Conservation (phyloP, 768 basidiomycete species). For the Lactarius psammicola region DNA sequence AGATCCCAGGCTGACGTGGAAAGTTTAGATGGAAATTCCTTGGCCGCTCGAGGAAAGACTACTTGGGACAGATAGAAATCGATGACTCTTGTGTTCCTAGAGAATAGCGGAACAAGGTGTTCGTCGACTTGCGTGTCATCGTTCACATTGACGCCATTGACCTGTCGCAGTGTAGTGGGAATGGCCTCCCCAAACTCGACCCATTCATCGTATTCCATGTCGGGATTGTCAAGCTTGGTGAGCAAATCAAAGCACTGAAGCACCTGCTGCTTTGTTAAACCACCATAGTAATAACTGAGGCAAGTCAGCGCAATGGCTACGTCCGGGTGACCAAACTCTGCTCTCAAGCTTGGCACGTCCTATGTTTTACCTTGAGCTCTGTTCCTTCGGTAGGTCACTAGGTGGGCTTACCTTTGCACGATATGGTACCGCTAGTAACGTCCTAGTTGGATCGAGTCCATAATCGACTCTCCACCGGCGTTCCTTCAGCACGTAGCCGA, state of each 20-base stretch:
- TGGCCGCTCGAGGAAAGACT: no score
- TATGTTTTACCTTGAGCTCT: no score
- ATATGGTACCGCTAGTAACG: conserved; percentile 52
- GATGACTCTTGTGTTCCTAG: conserved; percentile 37
- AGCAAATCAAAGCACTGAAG: no score
- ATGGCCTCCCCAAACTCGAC: conserved; percentile 28
- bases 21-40: no score
- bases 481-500: no score
- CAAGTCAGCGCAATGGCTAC: conserved; percentile 47
- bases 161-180: conserved; percentile 34
- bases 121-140: conserved; percentile 37
- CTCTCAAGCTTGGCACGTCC: no score
- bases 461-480: conserved; percentile 53
- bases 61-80: no score
- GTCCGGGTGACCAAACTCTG: no score
- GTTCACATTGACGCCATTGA: conserved; percentile 44
- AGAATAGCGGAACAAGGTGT: conserved; percentile 38
- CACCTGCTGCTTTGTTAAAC: conserved; percentile 43
- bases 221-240: no score
- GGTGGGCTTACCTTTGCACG: conserved; percentile 38
- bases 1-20: no score
- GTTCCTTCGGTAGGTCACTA: not conserved
- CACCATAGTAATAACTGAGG: conserved; percentile 49
- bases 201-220: no score
- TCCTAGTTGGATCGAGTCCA: conserved; percentile 44